Evolutionary conservation across 768 basidiomycete genomes (phyloP).

Genomic region (Suillus brevipes): DNA sequence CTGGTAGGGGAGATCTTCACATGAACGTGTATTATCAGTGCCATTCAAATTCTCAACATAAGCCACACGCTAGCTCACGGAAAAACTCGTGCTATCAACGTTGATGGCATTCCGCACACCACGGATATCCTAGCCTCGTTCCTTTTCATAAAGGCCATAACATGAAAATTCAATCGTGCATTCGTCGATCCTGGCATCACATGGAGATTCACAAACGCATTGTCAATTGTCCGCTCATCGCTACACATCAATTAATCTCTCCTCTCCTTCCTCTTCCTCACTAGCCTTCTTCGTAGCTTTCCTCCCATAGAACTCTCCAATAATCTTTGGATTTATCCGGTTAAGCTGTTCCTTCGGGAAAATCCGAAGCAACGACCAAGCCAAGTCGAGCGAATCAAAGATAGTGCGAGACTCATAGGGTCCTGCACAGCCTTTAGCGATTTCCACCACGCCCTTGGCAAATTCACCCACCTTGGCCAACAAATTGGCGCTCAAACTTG

Average conservation of each 20-base stretch:
- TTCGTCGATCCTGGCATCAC: neutral
- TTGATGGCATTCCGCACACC: slow-evolving; percentile 10
- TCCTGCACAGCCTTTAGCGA: slow-evolving; percentile 46
- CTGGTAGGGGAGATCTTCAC: neutral
- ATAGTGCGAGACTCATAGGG: slow-evolving; percentile 94
- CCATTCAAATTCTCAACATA: neutral
- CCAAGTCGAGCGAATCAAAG: slow-evolving; percentile 96
- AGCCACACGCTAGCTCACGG: neutral
- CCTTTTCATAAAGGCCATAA: slow-evolving; percentile 10
- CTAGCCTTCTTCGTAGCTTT: slow-evolving; percentile 69
- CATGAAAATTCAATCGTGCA: slow-evolving; percentile 10
- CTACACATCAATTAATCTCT: slow-evolving; percentile 68
- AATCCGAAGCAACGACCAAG: slow-evolving; percentile 94
- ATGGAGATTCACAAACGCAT: neutral
- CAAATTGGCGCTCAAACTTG: slow-evolving; percentile 97
- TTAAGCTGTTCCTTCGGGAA: slow-evolving; percentile 99
- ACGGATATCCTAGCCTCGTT: slow-evolving; percentile 15
- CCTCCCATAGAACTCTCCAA: slow-evolving; percentile 89
- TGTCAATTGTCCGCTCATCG: neutral
- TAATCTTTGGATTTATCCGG: slow-evolving; percentile 96
- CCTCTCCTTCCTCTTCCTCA: slow-evolving; percentile 42
- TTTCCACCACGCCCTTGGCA: slow-evolving; percentile 12
- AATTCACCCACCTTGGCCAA: slow-evolving; percentile 77
- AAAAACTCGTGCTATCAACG: slow-evolving; percentile 9
- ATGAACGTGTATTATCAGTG: neutral